Evolutionary conservation across 164 flowering plant species (phyloP), one percentile per base, ranked within the genome.

Genomic region (Taxillus chinensis): DNA sequence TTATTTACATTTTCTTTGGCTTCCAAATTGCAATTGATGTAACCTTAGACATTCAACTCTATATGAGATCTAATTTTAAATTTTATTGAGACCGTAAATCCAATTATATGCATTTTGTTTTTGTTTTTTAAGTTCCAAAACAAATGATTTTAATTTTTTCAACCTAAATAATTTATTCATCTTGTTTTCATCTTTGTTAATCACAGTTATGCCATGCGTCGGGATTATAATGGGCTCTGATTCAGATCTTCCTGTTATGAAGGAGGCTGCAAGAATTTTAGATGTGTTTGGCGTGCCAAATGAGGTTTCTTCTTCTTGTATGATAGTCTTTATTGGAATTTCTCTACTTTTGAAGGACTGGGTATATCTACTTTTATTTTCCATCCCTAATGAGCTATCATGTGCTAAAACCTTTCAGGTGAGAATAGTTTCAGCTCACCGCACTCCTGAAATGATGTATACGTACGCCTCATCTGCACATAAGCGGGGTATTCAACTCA

Each of bases 201-300:
- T 45, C 70, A 71, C 78, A 82, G 91, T 41, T 3, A 14, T 70
- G 6, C 90, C 97, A 38, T 71, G 79, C 49, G 95, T 93, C 70
- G 96, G 89, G 56, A 90, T 93, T 64, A 87, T 93, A 61, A 93
- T 93, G 98, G 97, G 98, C 41, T 93, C 97, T 57, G 99, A 93
- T 77, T 93, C 97, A 57, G 99, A 93, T 79, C 92, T 90, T 64
- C 96, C 96, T 43, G 82, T 88, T 39, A 93, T 93, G 98, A 88
- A 80, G 75, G 87, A 82, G 55, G 97, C 98, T 66, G 93, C 92
- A 16, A 73, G 60, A 66, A 73, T 93, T 60, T 75, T 93, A 67
- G 68, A 67, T 45, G 54, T 72, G 71, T 93, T 90, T 78, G 83
- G 73, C 71, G 95, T 93, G 63, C 77, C 80, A 59, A 60, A 74